A percentile compares a stretch with the other conserved stretches of the same genome.
Evolutionary conservation across 2,329 filamentous ascomycete species (phyloP).

Genomic region (Exophiala spinifera): DNA sequence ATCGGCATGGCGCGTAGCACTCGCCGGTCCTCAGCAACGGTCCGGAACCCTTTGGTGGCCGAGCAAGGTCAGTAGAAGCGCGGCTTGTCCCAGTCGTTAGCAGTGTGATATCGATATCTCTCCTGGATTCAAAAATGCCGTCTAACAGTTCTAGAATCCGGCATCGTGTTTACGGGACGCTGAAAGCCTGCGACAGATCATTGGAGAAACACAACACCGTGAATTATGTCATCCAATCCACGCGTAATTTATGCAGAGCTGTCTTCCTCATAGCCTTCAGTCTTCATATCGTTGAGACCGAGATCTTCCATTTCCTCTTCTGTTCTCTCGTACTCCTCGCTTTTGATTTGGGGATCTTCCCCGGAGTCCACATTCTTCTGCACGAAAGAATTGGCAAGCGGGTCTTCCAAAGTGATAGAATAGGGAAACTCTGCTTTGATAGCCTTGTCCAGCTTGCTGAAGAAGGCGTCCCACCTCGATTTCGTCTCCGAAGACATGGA

Average conservation of each 20-base stretch:
- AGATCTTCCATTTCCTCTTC: conserved; percentile 92
- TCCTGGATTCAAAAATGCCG: too few relatives aligned
- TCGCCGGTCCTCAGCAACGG: too few relatives aligned
- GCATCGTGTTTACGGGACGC: too few relatives aligned
- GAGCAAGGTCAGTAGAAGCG: too few relatives aligned
- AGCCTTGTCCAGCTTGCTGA: conserved; percentile 69
- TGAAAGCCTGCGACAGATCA: too few relatives aligned
- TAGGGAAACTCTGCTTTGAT: conserved; percentile 79
- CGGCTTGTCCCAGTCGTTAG: too few relatives aligned
- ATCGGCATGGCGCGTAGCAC: too few relatives aligned
- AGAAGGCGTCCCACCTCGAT: conserved; percentile 76
- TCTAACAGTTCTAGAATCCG: too few relatives aligned
- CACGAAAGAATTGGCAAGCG: conserved; percentile 87
- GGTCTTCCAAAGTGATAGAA: conserved; percentile 79
- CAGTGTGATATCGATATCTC: too few relatives aligned
- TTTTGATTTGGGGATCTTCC: conserved; percentile 72
- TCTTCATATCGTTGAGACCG: conserved; percentile 88
- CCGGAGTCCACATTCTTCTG: conserved; percentile 73
- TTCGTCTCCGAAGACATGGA: conserved; percentile 67
- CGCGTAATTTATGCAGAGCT: not conserved
- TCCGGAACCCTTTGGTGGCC: too few relatives aligned
- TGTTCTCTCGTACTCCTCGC: conserved; percentile 81
- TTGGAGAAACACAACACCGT: too few relatives aligned
- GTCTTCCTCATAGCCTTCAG: conserved; percentile 74
- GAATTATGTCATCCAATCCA: not conserved